phyloP scores from a whole-genome alignment of 192 early-diverging fungal species.

The Piromyces finnis region DNA sequence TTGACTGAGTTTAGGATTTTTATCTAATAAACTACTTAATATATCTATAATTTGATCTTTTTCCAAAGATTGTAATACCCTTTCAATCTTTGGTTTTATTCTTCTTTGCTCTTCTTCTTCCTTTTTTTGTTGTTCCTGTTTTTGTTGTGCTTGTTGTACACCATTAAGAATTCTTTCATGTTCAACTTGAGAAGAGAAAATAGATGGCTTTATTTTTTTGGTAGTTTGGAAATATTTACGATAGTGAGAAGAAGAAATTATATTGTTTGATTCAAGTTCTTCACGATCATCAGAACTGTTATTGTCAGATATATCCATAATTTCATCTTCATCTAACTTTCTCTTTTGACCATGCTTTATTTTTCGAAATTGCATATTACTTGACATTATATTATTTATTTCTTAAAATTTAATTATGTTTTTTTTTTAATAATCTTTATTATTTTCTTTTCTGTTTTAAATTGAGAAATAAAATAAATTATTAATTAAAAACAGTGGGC shows the following conservation, averaged over 20 bases:
- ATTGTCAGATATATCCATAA: background rate
- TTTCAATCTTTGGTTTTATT: background rate
- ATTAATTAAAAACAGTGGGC: too few relatives aligned
- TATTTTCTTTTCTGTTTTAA: too few relatives aligned
- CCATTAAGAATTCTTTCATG: background rate
- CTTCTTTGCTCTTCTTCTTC: background rate
- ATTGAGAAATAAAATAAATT: too few relatives aligned
- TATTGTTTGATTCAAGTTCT: background rate
- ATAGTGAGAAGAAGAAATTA: background rate
- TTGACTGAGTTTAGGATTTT: constrained; percentile 49
- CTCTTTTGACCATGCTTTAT: background rate
- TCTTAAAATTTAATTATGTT: too few relatives aligned
- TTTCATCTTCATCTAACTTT: background rate
- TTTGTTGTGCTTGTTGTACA: background rate
- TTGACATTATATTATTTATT: too few relatives aligned
- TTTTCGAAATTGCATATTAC: background rate
- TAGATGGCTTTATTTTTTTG: background rate
- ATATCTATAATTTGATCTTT: constrained; percentile 56
- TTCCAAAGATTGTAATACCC: constrained; percentile 23
- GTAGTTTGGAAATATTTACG: background rate
- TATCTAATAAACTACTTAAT: constrained; percentile 48
- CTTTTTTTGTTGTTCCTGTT: background rate
- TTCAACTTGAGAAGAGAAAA: background rate
- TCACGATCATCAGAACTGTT: background rate
- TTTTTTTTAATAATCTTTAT: too few relatives aligned